These are phyloP conservation scores for Ehretia macrophylla DNA, from an alignment of 257 asterid genomes.

Conservation along the genomic window DNA sequence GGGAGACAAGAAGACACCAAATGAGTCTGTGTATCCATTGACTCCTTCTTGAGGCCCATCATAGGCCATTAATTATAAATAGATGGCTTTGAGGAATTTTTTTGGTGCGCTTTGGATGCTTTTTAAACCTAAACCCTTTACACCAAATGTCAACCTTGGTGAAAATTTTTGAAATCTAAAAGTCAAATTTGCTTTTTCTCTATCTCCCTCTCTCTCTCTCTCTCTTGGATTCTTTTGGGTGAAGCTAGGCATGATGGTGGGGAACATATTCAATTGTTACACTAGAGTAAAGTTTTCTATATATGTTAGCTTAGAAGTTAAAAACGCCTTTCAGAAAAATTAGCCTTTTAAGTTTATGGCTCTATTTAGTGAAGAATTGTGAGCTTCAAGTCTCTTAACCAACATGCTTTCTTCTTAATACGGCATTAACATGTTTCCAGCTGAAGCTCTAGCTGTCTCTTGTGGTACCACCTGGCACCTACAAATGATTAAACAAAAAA, in stretches of 20 bases:
- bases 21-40: conserved; percentile 18
- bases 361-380: conserved; percentile 19
- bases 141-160: conserved; percentile 52
- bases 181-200: conserved; percentile 41
- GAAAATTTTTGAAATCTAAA: conserved; percentile 20
- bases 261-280: conserved; percentile 41
- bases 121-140: conserved; percentile 29
- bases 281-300: neutral
- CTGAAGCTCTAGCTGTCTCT: conserved; percentile 2
- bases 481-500: conserved; percentile 5
- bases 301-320: neutral
- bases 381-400: conserved; percentile 25
- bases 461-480: conserved; percentile 7
- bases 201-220: conserved; percentile 7
- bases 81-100: neutral
- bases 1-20: conserved; percentile 46
- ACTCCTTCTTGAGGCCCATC: conserved; percentile 11
- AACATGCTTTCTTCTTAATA: conserved; percentile 14
- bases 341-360: neutral
- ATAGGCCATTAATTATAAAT: conserved; percentile 5
- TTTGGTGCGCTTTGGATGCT: conserved; percentile 43
- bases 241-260: conserved; percentile 54
- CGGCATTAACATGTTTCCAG: conserved; percentile 10
- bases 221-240: conserved; percentile 44
- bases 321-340: neutral